Conservation (phyloP, 345 rosid species). For the Laguncularia racemosa region DNA sequence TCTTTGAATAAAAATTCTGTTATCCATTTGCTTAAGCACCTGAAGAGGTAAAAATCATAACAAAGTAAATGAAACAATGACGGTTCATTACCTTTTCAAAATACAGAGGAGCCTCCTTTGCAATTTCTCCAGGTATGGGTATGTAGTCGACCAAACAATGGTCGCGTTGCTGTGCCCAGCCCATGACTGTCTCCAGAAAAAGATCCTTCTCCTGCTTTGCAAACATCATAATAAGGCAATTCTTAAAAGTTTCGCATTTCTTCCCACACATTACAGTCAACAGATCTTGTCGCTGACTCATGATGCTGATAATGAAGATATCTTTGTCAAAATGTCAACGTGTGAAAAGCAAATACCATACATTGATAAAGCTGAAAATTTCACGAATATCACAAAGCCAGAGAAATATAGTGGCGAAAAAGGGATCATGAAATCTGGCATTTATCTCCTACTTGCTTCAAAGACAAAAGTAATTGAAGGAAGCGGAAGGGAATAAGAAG, state of each 20-base stretch:
- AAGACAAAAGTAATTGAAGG: too few species aligned
- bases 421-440: too few species aligned
- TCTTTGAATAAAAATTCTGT: too few species aligned
- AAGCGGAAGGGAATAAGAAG: too few species aligned
- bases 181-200: slow-evolving; percentile 86
- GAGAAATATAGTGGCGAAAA: too few species aligned
- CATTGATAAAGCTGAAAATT: too few species aligned
- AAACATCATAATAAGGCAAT: slow-evolving; percentile 89
- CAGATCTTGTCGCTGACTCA: slow-evolving; percentile 62
- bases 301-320: slow-evolving; percentile 39
- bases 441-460: too few species aligned
- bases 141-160: slow-evolving; percentile 88
- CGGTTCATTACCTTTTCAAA: slow-evolving; percentile 57
- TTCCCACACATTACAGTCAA: slow-evolving; percentile 75
- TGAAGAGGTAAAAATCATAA: neutral
- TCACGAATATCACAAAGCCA: too few species aligned
- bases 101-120: slow-evolving; percentile 73
- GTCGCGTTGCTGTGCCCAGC: slow-evolving; percentile 66
- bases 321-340: neutral
- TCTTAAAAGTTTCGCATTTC: slow-evolving; percentile 89
- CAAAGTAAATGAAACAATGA: neutral
- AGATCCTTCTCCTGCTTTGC: slow-evolving; percentile 76
- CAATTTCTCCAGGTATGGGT: slow-evolving; percentile 64
- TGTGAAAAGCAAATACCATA: too few species aligned
- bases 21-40: too few species aligned